Evolutionary conservation across 1,284 basidiomycete genomes (phyloP).

Genomic region (Exobasidium cylindrosporum): DNA sequence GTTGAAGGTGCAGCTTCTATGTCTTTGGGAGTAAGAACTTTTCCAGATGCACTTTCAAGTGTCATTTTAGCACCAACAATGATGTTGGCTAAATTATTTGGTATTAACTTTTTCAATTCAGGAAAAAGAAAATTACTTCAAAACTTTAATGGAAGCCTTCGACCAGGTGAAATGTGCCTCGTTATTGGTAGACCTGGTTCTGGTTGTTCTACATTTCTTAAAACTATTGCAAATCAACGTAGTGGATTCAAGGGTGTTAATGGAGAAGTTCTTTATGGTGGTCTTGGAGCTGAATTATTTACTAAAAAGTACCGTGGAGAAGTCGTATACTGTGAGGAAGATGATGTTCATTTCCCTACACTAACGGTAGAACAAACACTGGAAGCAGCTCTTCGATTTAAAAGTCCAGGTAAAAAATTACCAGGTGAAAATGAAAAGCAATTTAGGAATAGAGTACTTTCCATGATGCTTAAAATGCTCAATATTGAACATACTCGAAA

Average conservation of each 20-base stretch:
- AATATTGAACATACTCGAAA: conserved; percentile 70
- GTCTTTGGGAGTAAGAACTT: no score
- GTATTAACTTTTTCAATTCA: no score
- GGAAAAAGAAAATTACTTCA: no score
- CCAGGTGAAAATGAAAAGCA: conserved; percentile 56
- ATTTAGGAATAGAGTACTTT: conserved; percentile 51
- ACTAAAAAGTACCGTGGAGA: conserved; percentile 66
- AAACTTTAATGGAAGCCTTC: conserved; percentile 38
- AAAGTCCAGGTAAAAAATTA: conserved; percentile 24
- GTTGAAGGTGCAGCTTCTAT: no score
- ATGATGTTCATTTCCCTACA: conserved; percentile 73
- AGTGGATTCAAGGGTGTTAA: conserved; percentile 64
- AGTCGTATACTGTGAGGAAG: conserved; percentile 72
- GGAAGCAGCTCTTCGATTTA: conserved; percentile 37
- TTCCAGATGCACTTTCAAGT: no score
- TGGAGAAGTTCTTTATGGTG: conserved; percentile 68
- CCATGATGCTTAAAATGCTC: conserved; percentile 66
- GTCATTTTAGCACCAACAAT: no score
- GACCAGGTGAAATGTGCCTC: conserved; percentile 50
- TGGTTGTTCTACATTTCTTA: conserved; percentile 52
- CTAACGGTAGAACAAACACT: conserved; percentile 62
- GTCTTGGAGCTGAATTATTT: conserved; percentile 62
- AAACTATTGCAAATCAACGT: conserved; percentile 68
- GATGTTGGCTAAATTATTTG: no score
- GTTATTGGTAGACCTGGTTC: conserved; percentile 48